Percentiles rank a stretch among this genome's conserved stretches.
phyloP scores from a whole-genome alignment of 2,329 filamentous ascomycete species.

The Aspergillus sp. region DNA sequence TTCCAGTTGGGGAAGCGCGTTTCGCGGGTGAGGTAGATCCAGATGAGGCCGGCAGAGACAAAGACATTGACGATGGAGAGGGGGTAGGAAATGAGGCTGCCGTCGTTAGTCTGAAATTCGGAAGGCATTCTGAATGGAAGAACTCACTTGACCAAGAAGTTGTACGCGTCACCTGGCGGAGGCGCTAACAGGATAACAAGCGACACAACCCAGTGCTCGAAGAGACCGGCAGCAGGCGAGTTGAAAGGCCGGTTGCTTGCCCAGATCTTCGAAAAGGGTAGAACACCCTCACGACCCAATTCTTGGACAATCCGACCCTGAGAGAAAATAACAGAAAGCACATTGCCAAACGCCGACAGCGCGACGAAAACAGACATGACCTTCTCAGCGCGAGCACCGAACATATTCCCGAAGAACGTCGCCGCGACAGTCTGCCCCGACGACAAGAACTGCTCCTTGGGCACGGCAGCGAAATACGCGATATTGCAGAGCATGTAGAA shows the following conservation, averaged over 20 bases:
- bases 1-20: conserved; percentile 40
- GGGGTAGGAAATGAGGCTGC: conserved; percentile 33
- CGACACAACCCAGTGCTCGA: conserved; percentile 61
- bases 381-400: conserved; percentile 48
- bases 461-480: conserved; percentile 54
- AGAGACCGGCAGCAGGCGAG: conserved; percentile 51
- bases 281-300: conserved; percentile 61
- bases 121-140: background rate
- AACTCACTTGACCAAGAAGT: conserved; percentile 48
- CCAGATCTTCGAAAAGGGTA: conserved; percentile 62
- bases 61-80: conserved; percentile 46
- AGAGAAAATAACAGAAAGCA: conserved; percentile 51
- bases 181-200: conserved; percentile 60
- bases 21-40: conserved; percentile 38
- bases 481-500: conserved; percentile 54
- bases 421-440: conserved; percentile 52
- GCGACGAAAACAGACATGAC: conserved; percentile 57
- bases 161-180: conserved; percentile 61
- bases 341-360: conserved; percentile 55
- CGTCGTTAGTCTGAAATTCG: conserved; percentile 1
- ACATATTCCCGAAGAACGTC: conserved; percentile 55
- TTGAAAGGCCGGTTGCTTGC: conserved; percentile 63
- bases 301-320: conserved; percentile 45
- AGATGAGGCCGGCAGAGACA: conserved; percentile 43
- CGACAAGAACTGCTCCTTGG: conserved; percentile 48